Base-by-base conservation (phyloP, 108 stramenopile species). In the Chaetoceros tenuissimus region DNA sequence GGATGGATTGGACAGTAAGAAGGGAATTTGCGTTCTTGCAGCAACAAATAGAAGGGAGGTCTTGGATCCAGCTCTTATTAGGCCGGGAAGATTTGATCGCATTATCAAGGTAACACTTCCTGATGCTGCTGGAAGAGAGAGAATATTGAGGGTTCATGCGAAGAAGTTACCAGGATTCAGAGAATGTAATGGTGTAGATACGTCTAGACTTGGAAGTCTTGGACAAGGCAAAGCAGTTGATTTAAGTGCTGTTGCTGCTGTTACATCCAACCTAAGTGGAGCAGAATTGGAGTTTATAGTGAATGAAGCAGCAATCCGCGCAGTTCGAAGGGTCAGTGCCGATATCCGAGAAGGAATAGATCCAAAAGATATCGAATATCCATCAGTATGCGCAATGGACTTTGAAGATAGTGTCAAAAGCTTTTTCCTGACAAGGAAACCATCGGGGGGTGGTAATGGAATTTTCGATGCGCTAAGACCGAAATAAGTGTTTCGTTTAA, bases 71-170 rank as follows among this genome's bases (percentile, higher is more conserved):
- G 96, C 96, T 0, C 62, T 97, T 31, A 71, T 91, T 5, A 77
- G 95, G 44, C 95, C 98, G 3, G 96, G 98, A 17, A 69, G 96
- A 50, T 97, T 96, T 67, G 98, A 98, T 73, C 74, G 96, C 23
- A 89, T 95, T 48, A 89, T 97, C 27, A 80, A 72, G 24, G 74
- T 96, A 25, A 63, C 53, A 0, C 81, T 96, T 31, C 94, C 96
- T 1, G 78, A 94, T 65, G 65, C 63, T 24, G 59, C 60, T n/a
- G 94, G 79, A 50, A 75, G 85, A 27, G 89, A 88, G 61, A 65
- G 78, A 3, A 92, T 96, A 31, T 61, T 98, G 57, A 61, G 89
- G 8, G 94, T 96, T 21, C 92, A 95, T 73, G 79, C 85, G 5
- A 70, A 71, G 29, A 83, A 89, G 51, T 51, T 85, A 19, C 89